Percentiles rank a stretch among this genome's conserved stretches.
Conservation (phyloP, 495 filamentous ascomycete species). For the Viridothelium virens region DNA sequence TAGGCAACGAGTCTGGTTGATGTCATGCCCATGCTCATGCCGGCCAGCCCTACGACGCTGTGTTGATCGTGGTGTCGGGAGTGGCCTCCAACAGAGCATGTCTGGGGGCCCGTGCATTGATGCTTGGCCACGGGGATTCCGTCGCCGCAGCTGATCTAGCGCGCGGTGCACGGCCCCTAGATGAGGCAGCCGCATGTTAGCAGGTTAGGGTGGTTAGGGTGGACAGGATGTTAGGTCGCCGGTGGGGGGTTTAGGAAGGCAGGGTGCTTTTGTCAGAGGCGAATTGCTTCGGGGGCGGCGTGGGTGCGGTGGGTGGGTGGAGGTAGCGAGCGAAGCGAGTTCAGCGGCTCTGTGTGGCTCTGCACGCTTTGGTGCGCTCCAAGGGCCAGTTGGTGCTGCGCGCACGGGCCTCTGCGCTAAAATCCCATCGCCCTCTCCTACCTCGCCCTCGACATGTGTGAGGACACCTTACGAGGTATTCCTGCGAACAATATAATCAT, state of each 20-base stretch:
- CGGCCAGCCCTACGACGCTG: not conserved
- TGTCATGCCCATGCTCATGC: not conserved
- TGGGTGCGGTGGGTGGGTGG: not conserved
- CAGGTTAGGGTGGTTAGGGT: not conserved
- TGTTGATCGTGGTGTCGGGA: not conserved
- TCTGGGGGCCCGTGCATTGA: not conserved
- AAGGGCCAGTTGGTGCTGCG: constrained; percentile 5
- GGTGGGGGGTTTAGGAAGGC: not conserved
- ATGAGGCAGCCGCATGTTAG: not conserved
- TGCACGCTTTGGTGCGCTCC: too few relatives aligned
- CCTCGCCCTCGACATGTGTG: constrained; percentile 4
- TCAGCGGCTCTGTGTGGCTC: too few relatives aligned
- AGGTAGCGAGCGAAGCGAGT: not conserved
- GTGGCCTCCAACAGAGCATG: not conserved
- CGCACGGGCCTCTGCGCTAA: not conserved
- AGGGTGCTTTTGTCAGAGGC: constrained; percentile 10
- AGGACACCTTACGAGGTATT: constrained; percentile 9
- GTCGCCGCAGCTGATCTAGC: constrained; percentile 11
- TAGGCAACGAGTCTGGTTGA: not conserved
- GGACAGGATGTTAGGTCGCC: too few relatives aligned
- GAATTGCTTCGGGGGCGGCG: constrained; percentile 3
- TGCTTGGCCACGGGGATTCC: constrained; percentile 3
- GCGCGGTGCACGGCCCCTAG: not conserved
- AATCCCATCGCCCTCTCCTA: constrained; percentile 2
- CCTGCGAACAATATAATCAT: constrained; percentile 5